These are phyloP conservation scores for Globisporangium barbulae DNA, from an alignment of 352 stramenopile species.

Conservation along the genomic window DNA sequence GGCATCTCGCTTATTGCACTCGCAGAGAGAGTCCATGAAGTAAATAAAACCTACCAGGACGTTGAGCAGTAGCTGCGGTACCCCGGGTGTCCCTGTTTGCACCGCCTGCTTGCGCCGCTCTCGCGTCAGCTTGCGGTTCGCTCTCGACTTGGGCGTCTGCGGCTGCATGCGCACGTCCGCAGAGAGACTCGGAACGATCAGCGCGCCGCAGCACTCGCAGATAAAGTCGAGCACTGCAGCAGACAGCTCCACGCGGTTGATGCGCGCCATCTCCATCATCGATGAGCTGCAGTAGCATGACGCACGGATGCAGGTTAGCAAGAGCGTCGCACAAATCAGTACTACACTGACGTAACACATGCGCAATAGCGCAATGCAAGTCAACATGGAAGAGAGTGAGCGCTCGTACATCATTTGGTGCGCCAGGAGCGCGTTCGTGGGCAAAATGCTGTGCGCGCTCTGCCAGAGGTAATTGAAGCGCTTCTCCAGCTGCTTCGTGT, in stretches of 20 bases:
- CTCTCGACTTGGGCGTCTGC: slow-evolving; percentile 28
- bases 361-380: neutral
- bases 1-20: neutral
- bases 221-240: slow-evolving; percentile 54
- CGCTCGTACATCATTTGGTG: slow-evolving; percentile 49
- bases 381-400: neutral
- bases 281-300: slow-evolving; percentile 25
- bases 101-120: slow-evolving; percentile 22
- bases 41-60: slow-evolving; percentile 26
- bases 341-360: neutral
- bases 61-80: slow-evolving; percentile 28
- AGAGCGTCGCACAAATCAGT: neutral
- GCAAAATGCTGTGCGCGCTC: slow-evolving; percentile 45
- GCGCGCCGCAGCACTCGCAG: slow-evolving; percentile 55
- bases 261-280: slow-evolving; percentile 49
- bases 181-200: slow-evolving; percentile 61
- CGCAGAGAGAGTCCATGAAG: neutral
- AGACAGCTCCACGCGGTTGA: slow-evolving; percentile 35
- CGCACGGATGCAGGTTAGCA: neutral
- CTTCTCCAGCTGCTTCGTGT: slow-evolving; percentile 60
- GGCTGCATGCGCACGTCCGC: slow-evolving; percentile 49
- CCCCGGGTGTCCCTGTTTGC: slow-evolving; percentile 10
- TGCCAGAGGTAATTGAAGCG: slow-evolving; percentile 68
- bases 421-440: slow-evolving; percentile 32
- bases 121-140: slow-evolving; percentile 51